Conservation (phyloP, 345 rosid genomes). For the Durio zibethinus region DNA sequence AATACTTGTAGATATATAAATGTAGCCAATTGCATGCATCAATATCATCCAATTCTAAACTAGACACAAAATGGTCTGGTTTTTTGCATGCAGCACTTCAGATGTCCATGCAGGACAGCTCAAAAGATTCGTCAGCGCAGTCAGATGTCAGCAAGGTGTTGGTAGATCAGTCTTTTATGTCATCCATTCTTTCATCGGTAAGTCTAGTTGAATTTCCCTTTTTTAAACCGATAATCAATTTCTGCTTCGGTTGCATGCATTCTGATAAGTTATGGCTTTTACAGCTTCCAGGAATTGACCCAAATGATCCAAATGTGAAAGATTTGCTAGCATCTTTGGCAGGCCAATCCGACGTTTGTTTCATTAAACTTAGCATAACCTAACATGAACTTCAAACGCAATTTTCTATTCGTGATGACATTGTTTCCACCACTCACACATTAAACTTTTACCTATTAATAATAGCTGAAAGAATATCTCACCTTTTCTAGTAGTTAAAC, state of each 20-base stretch:
- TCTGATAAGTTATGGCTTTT: neutral
- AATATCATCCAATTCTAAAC: neutral
- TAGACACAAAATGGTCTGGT: neutral
- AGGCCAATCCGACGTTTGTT: constrained; percentile 58
- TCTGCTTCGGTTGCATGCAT: neutral
- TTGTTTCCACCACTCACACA: neutral
- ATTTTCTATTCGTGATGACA: neutral
- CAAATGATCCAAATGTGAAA: constrained; percentile 68
- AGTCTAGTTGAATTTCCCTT: constrained; percentile 18
- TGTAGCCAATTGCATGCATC: neutral
- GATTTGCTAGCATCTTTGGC: constrained; percentile 68
- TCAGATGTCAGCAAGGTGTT: constrained; percentile 44
- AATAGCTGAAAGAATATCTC: neutral
- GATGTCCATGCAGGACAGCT: constrained; percentile 54
- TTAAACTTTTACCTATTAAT: neutral
- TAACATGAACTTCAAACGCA: neutral
- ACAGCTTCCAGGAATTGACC: constrained; percentile 90
- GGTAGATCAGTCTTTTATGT: constrained; percentile 72
- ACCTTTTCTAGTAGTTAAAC: neutral
- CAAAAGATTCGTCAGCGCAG: constrained; percentile 32
- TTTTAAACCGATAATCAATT: neutral
- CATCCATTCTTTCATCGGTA: constrained; percentile 74
- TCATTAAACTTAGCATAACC: neutral
- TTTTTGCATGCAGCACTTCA: constrained; percentile 59
- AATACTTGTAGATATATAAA: neutral